Evolutionary conservation across 495 filamentous ascomycete genomes (phyloP).

Genomic region (Lasiosphaeria hispida): DNA sequence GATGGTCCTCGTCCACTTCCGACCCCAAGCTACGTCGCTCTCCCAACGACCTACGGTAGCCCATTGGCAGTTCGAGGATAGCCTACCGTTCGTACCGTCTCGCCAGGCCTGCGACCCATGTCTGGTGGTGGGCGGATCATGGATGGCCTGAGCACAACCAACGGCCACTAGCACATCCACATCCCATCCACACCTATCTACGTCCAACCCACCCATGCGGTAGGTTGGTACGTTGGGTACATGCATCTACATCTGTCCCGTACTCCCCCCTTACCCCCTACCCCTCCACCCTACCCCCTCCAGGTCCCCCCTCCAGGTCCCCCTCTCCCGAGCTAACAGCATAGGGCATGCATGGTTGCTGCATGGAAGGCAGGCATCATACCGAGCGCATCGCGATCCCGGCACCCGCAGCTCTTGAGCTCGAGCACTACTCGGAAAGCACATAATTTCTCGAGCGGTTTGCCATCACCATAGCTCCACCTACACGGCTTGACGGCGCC

Average conservation of each 20-base stretch:
- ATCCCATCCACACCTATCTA: neutral
- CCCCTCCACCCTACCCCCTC: neutral
- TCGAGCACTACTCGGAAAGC: constrained; percentile 17
- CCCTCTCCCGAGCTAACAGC: constrained; percentile 2
- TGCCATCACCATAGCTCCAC: constrained; percentile 20
- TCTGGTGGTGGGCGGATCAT: neutral
- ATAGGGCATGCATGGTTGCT: constrained; percentile 20
- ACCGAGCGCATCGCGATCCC: constrained; percentile 21
- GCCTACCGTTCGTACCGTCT: no score
- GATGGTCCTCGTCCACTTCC: neutral
- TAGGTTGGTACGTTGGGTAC: neutral
- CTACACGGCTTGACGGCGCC: constrained; percentile 20
- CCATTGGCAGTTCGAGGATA: neutral
- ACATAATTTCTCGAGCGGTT: constrained; percentile 14
- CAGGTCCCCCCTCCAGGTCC: neutral
- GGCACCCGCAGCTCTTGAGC: constrained; percentile 14
- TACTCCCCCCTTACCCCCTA: neutral
- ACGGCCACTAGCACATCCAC: neutral
- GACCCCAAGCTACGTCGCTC: constrained; percentile 3
- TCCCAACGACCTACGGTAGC: neutral
- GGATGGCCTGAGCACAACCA: constrained; percentile 1
- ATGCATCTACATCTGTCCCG: constrained; percentile 4
- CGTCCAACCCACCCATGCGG: neutral
- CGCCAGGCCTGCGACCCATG: neutral
- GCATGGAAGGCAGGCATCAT: constrained; percentile 26